Evolutionary conservation across 2,329 filamentous ascomycete genomes (phyloP).

Genomic region (Penicillium sp.): DNA sequence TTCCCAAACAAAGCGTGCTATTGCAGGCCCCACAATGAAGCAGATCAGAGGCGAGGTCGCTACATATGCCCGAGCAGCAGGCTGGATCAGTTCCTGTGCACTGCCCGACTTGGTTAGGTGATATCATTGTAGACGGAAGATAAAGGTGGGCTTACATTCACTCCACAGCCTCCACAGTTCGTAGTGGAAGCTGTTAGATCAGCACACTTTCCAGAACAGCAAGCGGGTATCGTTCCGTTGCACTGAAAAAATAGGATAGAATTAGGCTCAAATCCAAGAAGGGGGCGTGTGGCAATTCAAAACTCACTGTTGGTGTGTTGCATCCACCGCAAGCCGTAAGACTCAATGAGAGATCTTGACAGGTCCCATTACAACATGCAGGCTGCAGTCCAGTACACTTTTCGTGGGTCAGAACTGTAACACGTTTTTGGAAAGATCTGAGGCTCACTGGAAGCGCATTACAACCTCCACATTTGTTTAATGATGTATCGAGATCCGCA

Average conservation of each 20-base stretch:
- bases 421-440: background rate
- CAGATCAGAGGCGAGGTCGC: slow-evolving; percentile 2
- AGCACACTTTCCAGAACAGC: slow-evolving; percentile 7
- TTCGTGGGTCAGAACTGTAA: background rate
- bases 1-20: slow-evolving; percentile 2
- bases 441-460: background rate
- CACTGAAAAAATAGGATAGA: background rate
- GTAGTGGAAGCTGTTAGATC: background rate
- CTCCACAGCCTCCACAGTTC: slow-evolving; percentile 8
- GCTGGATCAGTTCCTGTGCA: slow-evolving; percentile 10
- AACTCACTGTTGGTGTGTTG: background rate
- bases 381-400: slow-evolving; percentile 10
- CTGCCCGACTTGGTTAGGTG: background rate
- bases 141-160: background rate
- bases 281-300: background rate
- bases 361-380: slow-evolving; percentile 12
- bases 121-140: background rate
- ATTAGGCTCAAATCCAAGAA: background rate
- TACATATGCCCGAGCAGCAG: slow-evolving; percentile 15
- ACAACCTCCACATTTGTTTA: slow-evolving; percentile 9
- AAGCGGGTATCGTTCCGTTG: slow-evolving; percentile 1
- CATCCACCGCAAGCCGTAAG: slow-evolving; percentile 7
- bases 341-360: slow-evolving; percentile 5
- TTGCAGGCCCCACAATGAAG: slow-evolving; percentile 11
- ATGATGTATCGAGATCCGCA: slow-evolving; percentile 10